phyloP scores from a whole-genome alignment of 495 filamentous ascomycete species.

The Cenococcum geophilum region DNA sequence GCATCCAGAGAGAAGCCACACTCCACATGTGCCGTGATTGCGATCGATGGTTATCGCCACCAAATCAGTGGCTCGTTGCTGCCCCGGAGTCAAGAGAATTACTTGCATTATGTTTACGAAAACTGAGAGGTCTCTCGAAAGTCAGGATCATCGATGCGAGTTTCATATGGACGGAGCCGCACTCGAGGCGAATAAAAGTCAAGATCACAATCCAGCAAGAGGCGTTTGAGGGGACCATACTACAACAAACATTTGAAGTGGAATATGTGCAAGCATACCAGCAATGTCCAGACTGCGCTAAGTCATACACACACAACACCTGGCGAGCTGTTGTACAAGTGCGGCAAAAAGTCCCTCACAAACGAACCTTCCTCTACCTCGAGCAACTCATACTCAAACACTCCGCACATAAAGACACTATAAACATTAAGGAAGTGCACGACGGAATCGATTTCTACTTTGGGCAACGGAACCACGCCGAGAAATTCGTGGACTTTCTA shows the following conservation, averaged over 20 bases:
- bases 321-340: constrained; percentile 85
- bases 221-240: constrained; percentile 65
- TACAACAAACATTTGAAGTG: constrained; percentile 93
- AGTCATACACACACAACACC: constrained; percentile 91
- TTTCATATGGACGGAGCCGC: constrained; percentile 98
- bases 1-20: constrained; percentile 77
- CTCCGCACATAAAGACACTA: constrained; percentile 81
- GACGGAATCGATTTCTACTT: constrained; percentile 96
- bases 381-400: constrained; percentile 96
- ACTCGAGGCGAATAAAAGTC: constrained; percentile 81
- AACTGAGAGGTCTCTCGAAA: constrained; percentile 71
- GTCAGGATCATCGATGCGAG: constrained; percentile 89
- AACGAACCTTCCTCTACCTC: constrained; percentile 92
- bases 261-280: constrained; percentile 82
- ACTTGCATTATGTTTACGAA: constrained; percentile 79
- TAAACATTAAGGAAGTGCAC: constrained; percentile 8
- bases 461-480: constrained; percentile 78
- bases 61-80: constrained; percentile 75
- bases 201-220: constrained; percentile 87
- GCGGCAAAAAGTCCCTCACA: constrained; percentile 93
- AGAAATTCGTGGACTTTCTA: constrained; percentile 82
- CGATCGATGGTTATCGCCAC: constrained; percentile 88
- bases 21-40: constrained; percentile 85
- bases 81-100: constrained; percentile 80
- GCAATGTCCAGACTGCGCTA: constrained; percentile 86